A percentile compares a stretch with the other conserved stretches of the same genome.
Evolutionary conservation across 139 green algal species (phyloP).

Genomic region (Tetratostichococcus sp.): DNA sequence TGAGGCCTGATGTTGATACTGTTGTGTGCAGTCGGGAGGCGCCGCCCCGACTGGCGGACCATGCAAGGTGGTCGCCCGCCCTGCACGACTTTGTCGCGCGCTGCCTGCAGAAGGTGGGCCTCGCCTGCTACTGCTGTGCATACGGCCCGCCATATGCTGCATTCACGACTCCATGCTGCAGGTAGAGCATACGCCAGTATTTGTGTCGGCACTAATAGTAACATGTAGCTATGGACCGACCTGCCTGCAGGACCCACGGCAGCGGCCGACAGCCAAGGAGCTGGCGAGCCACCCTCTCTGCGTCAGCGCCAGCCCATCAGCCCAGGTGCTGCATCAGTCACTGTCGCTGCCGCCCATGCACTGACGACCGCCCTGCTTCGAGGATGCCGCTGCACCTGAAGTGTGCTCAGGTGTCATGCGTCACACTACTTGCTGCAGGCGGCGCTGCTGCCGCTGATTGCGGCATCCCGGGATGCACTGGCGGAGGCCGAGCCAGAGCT

Average conservation of each 20-base stretch:
- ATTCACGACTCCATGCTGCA: too few relatives aligned
- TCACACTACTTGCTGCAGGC: too few relatives aligned
- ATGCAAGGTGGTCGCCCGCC: conserved; percentile 61
- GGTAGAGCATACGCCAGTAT: not conserved
- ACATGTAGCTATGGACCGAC: too few relatives aligned
- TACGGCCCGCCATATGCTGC: too few relatives aligned
- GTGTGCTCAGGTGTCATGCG: too few relatives aligned
- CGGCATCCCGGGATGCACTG: conserved; percentile 6
- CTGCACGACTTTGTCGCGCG: conserved; percentile 85
- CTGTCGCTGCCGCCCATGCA: not conserved
- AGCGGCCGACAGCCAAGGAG: conserved; percentile 61
- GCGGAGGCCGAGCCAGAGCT: conserved; percentile 4
- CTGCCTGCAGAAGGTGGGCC: conserved; percentile 73
- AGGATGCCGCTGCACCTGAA: too few relatives aligned
- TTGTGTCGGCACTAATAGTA: too few relatives aligned
- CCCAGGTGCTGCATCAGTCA: conserved; percentile 11
- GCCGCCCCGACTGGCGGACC: conserved; percentile 60
- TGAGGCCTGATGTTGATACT: too few relatives aligned
- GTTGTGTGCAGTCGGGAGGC: too few relatives aligned
- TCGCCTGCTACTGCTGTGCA: not conserved
- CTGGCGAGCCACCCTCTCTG: conserved; percentile 33
- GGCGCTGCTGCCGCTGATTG: conserved; percentile 39
- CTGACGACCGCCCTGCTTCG: too few relatives aligned
- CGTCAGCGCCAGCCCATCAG: conserved; percentile 14
- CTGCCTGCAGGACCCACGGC: conserved; percentile 48